Percentiles rank a stretch among this genome's conserved stretches.
These are phyloP conservation scores for Rubroshorea leprosula DNA, from an alignment of 345 rosid genomes.

Conservation along the genomic window DNA sequence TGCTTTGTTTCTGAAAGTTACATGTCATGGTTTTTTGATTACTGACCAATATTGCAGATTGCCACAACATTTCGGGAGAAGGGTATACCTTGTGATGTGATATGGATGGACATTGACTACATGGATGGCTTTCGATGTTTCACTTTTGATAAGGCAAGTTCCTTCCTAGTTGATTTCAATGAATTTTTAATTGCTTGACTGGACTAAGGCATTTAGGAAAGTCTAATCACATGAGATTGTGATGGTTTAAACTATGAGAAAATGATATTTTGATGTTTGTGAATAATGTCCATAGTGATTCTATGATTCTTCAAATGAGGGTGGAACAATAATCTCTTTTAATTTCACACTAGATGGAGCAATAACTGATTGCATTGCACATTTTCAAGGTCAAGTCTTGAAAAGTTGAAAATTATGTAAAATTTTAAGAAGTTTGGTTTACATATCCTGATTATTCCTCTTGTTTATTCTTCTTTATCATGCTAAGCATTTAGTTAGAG, in stretches of 20 bases:
- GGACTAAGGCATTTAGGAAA: not conserved
- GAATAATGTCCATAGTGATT: too few species aligned
- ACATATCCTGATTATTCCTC: too few species aligned
- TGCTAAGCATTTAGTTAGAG: too few species aligned
- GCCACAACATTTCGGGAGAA: constrained; percentile 72
- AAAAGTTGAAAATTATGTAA: not conserved
- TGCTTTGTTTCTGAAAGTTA: not conserved
- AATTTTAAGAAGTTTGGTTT: not conserved
- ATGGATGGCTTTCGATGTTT: constrained; percentile 98
- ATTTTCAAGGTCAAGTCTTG: too few species aligned
- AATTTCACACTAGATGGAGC: too few species aligned
- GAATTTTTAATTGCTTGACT: not conserved
- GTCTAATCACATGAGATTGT: too few species aligned
- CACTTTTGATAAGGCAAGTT: constrained; percentile 77
- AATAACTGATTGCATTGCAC: too few species aligned
- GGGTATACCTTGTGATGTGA: constrained; percentile 76
- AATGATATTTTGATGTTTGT: too few species aligned
- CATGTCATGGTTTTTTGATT: constrained; percentile 10
- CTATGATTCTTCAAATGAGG: too few species aligned
- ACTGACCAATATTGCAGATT: constrained; percentile 35
- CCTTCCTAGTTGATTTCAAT: not conserved
- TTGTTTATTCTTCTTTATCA: too few species aligned
- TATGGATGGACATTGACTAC: constrained; percentile 99
- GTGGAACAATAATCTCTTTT: too few species aligned
- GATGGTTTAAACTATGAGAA: too few species aligned